These are phyloP conservation scores for Choiromyces venosus DNA, from an alignment of 495 filamentous ascomycete species.

Conservation along the genomic window DNA sequence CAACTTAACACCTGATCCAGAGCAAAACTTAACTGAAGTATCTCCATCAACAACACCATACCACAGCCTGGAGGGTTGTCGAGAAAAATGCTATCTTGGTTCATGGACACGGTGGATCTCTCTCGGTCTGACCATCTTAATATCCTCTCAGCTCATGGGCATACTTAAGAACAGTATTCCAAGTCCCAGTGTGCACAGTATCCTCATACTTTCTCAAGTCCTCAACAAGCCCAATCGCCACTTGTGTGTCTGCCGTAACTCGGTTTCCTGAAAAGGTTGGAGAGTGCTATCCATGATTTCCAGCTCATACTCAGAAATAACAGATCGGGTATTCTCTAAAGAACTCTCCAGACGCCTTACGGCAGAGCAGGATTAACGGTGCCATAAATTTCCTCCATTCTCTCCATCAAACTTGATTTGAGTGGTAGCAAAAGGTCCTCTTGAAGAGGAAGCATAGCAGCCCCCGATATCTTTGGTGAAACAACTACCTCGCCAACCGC, in stretches of 20 bases:
- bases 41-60: constrained; percentile 84
- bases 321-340: constrained; percentile 28
- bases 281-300: no score
- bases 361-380: constrained; percentile 49
- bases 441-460: not conserved
- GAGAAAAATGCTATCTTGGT: constrained; percentile 80
- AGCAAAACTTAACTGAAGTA: constrained; percentile 71
- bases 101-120: not conserved
- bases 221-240: constrained; percentile 47
- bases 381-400: constrained; percentile 70
- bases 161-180: constrained; percentile 66
- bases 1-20: constrained; percentile 61
- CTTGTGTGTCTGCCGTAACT: constrained; percentile 67
- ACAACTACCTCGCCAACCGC: constrained; percentile 9
- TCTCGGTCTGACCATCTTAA: constrained; percentile 39
- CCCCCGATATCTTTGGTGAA: constrained; percentile 15
- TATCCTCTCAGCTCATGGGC: constrained; percentile 60
- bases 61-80: constrained; percentile 78
- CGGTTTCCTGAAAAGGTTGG: constrained; percentile 60
- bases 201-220: constrained; percentile 59
- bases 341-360: constrained; percentile 63
- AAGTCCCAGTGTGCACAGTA: constrained; percentile 59
- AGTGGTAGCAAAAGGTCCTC: constrained; percentile 72
- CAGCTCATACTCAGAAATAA: constrained; percentile 32
- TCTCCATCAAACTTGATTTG: constrained; percentile 69